These are phyloP conservation scores for Kazachstania bromeliacearum DNA, from an alignment of 805 yeast species.

Conservation along the genomic window DNA sequence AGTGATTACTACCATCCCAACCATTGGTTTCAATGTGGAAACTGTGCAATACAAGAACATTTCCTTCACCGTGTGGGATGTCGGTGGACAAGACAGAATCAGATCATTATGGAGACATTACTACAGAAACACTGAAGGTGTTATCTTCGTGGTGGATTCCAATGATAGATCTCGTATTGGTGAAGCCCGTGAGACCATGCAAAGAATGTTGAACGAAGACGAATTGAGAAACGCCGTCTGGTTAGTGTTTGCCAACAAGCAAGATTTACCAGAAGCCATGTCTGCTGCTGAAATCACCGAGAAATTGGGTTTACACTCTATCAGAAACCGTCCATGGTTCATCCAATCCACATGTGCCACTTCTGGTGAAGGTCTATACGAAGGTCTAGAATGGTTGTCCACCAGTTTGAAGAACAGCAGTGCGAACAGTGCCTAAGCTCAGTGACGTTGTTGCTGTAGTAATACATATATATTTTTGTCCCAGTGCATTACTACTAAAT, in stretches of 20 bases:
- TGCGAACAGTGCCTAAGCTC: too few relatives aligned
- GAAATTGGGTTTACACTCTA: conserved; percentile 90
- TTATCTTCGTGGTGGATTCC: conserved; percentile 94
- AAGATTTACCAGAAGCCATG: conserved; percentile 98
- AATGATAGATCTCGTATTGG: conserved; percentile 96
- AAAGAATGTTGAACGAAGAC: conserved; percentile 96
- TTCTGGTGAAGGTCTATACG: conserved; percentile 96
- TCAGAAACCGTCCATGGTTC: conserved; percentile 99
- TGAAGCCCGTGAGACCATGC: conserved; percentile 97
- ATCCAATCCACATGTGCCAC: conserved; percentile 99
- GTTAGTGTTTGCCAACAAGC: conserved; percentile 95
- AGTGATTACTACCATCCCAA: conserved; percentile 92
- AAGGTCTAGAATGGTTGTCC: conserved; percentile 95
- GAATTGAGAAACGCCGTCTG: conserved; percentile 94
- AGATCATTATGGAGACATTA: conserved; percentile 99
- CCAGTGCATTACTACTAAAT: too few relatives aligned
- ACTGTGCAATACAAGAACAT: conserved; percentile 96
- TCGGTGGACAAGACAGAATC: conserved; percentile 99
- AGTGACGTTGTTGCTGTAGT: too few relatives aligned
- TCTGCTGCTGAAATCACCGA: conserved; percentile 97
- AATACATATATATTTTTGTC: too few relatives aligned
- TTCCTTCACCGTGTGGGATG: conserved; percentile 97
- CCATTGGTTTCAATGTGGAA: conserved; percentile 95
- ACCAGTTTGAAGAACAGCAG: conserved; percentile 82
- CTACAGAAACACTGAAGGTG: conserved; percentile 97